Evolutionary conservation across 352 stramenopile genomes (phyloP), one percentile per base, ranked within the genome.

Genomic region (Globisporangium abappressorium): DNA sequence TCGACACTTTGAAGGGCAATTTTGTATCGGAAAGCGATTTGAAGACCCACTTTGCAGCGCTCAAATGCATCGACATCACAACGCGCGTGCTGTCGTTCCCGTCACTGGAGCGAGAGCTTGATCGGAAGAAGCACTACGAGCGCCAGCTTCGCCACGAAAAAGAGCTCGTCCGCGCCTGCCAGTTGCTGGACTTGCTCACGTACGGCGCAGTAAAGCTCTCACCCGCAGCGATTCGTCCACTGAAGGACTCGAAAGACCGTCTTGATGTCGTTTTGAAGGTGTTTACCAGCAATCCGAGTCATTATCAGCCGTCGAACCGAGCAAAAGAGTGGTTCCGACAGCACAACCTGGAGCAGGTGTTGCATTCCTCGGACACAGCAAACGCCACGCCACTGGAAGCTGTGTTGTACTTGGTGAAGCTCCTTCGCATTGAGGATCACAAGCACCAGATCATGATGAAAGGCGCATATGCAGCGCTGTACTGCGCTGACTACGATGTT

Each of bases 401-500:
- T 7, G 67, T 92, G 3, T 68, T 90, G 76, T 62, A 83, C 30
- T 62, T 92, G 43, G 80, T 82, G 0, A 76, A 76, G 22, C 54
- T 92, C 15, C 70, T 92, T 22, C 78, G 70, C 36, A 72, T 91
- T 12, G 70, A 77, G 38, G 64, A 69, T 12, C 51, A 73, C 18
- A 78, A 77, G 47, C 62, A 81, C 26, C 70, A 80, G 49, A 88
- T 91, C 46, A 66, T 74, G 70, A 78, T 91, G 70, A 88, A 90
- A 70, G 81, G 80, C 11, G 80, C 83, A 6, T 90, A 91, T 62
- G 79, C 85, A 5, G 81, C 85, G 3, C 64, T 93, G 1, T 91
- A 91, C 38, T 90, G 81, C 41, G 74, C 77, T 38, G 83, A 93
- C 65, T 91, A 82, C 24, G 81, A 91, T 38, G 77, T 85, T 56